Base-by-base conservation (phyloP, 1,284 basidiomycete species). In the Trichosporon asahii region DNA sequence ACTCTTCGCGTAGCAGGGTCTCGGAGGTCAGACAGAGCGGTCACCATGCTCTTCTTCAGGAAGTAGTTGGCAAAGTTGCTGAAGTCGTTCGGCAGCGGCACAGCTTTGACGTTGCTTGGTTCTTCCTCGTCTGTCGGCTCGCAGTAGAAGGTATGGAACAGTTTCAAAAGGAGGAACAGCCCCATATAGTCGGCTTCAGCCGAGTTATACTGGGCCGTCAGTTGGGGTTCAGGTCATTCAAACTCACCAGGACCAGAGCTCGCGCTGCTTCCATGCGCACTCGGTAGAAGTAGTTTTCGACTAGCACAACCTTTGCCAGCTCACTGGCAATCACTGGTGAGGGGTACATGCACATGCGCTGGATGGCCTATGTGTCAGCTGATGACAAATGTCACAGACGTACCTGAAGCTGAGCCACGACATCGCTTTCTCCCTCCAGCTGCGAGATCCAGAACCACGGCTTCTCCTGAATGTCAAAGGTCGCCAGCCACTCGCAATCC, bases 401-500 rank as follows among this genome's bases (percentile, higher is more conserved):
- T 78, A 93, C 95, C 90, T 98, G 94, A 12, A 97, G 86, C 82
- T 98, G 95, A 1, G 97, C 97, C 27, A 98, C 91, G n/a, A 99
- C 96, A 83, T 99, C 97, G 72, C 95, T 87, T 82, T 99, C 97
- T 67, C 95, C 87, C 83, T 98, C 94, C 64, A 99, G 86, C 82
- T 99, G 97, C 68, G 91, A 94, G 65, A 98, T 92, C 96, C 96
- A 99, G 92, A 98, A 98, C 84, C 95, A 98, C 80, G 97, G 95
- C 66, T 93, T 93, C 85, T 99, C 96, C 69, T 95, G 92, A 76
- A 98, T 98, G 72, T 91, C 90, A 74, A 98, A 89, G 63, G 88
- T 88, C 21, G 94, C 92, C 70, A 99, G 92, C 97, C 97, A 99
- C 84, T 99, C 96, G 83, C 97, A 96, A 80, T 99, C 97, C 21